phyloP scores from a whole-genome alignment of 805 yeast species.

The Wickerhamiella occidentalis region DNA sequence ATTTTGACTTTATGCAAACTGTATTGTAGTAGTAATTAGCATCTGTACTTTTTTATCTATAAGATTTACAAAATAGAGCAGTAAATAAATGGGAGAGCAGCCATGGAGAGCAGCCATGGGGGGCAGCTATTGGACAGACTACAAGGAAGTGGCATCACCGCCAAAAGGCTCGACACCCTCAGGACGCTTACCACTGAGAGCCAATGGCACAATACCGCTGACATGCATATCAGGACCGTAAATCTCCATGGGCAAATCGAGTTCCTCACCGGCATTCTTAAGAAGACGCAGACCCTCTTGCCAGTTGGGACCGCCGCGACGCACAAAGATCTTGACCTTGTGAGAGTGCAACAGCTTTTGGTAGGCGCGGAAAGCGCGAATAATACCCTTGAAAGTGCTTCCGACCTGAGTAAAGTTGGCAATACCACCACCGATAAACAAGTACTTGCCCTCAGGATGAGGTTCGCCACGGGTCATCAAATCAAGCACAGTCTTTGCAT shows the following conservation, averaged over 20 bases:
- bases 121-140: no score
- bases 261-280: slow-evolving; percentile 35
- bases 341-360: slow-evolving; percentile 29
- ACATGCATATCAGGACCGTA: slow-evolving; percentile 43
- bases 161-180: slow-evolving; percentile 32
- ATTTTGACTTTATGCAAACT: no score
- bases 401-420: slow-evolving; percentile 40
- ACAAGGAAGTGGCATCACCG: slow-evolving; percentile 19
- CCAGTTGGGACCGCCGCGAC: slow-evolving; percentile 40
- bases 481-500: slow-evolving; percentile 37
- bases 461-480: slow-evolving; percentile 35
- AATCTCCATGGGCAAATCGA: slow-evolving; percentile 36
- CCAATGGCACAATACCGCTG: slow-evolving; percentile 36
- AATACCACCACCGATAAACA: slow-evolving; percentile 38
- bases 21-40: no score
- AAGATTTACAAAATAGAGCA: no score
- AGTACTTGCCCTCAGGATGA: slow-evolving; percentile 32
- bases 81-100: no score
- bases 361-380: slow-evolving; percentile 36
- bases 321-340: slow-evolving; percentile 33
- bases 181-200: slow-evolving; percentile 32
- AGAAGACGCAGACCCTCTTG: slow-evolving; percentile 37
- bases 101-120: no score
- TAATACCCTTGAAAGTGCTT: slow-evolving; percentile 38
- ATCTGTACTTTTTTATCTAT: no score